Evolutionary conservation across 164 flowering plant genomes (phyloP).

Genomic region (Umbilicus rupestris): DNA sequence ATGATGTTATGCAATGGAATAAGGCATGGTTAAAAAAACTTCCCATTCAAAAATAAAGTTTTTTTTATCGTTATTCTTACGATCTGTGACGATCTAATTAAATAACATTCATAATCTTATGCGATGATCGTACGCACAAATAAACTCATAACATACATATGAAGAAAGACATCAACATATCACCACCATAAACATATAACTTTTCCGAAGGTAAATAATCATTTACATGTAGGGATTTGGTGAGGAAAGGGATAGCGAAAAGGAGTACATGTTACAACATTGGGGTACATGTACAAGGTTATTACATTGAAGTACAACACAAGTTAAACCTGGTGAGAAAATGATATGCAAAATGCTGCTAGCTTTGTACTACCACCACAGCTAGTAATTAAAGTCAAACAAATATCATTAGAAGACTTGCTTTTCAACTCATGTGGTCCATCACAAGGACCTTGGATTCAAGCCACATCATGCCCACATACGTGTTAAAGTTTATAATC

Average conservation of each 20-base stretch:
- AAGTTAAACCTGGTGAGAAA: background rate
- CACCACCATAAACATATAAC: too few species aligned
- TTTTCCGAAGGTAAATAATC: too few species aligned
- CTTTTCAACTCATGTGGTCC: background rate
- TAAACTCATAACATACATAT: too few species aligned
- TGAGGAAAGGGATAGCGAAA: background rate
- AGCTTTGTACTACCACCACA: background rate
- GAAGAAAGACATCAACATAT: too few species aligned
- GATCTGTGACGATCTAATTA: too few species aligned
- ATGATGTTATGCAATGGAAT: background rate
- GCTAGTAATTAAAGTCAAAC: background rate
- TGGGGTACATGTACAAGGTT: background rate
- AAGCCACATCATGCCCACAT: background rate
- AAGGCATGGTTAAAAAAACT: too few species aligned
- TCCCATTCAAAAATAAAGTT: too few species aligned
- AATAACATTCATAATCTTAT: too few species aligned
- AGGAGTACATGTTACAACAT: background rate
- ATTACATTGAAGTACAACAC: background rate
- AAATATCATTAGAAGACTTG: slow-evolving; percentile 5
- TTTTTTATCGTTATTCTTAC: too few species aligned
- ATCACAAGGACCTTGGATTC: background rate
- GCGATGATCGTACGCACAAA: too few species aligned
- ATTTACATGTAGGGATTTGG: too few species aligned
- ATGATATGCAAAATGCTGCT: background rate
- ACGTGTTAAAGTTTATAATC: slow-evolving; percentile 3